Conservation (phyloP, 2,329 filamentous ascomycete genomes). For the Ceratocystiopsis minuta region DNA sequence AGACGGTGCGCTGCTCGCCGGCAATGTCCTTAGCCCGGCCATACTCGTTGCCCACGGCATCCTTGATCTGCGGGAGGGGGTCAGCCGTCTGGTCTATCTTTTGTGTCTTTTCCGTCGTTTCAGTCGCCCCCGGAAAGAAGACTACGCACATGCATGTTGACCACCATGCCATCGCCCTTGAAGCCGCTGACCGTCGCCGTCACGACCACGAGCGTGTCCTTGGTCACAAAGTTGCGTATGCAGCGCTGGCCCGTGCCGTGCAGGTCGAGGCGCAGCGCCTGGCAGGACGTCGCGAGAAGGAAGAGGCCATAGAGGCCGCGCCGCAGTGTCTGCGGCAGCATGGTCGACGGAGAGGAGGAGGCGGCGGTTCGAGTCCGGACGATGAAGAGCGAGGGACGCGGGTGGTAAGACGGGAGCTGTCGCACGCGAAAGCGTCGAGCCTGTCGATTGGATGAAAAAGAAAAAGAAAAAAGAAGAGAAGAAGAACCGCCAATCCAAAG, state of each 20-base stretch:
- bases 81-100: neutral
- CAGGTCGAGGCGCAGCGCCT: constrained; percentile 88
- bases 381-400: neutral
- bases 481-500: neutral
- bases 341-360: neutral
- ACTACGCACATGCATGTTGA: constrained; percentile 73
- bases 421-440: too few relatives aligned
- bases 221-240: constrained; percentile 86
- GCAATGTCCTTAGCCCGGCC: constrained; percentile 77
- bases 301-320: constrained; percentile 40
- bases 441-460: neutral
- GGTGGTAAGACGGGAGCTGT: neutral
- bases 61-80: constrained; percentile 52
- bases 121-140: too few relatives aligned
- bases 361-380: too few relatives aligned
- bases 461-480: neutral
- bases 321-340: constrained; percentile 28
- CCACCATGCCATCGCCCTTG: constrained; percentile 77
- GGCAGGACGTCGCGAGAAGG: constrained; percentile 32
- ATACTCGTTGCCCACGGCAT: constrained; percentile 92
- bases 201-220: constrained; percentile 87
- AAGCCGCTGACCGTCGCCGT: constrained; percentile 74
- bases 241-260: constrained; percentile 55
- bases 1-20: constrained; percentile 82
- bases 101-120: neutral